Evolutionary conservation across 2,329 filamentous ascomycete genomes (phyloP), one percentile per base, ranked within the genome.

Genomic region (Dothidotthia symphoricarpi): DNA sequence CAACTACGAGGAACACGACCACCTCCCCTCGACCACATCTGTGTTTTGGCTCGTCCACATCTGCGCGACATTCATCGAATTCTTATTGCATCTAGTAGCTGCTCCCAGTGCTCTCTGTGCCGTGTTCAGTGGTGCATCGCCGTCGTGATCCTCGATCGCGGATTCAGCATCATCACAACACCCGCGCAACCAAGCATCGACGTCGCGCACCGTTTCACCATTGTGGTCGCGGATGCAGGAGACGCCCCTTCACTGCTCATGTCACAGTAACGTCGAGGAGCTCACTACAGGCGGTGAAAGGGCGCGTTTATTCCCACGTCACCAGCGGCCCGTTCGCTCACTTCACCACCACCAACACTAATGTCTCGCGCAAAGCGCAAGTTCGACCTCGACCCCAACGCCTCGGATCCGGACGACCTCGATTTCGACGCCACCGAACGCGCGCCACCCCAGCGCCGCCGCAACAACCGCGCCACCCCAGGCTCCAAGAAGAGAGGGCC

Each of bases 351-450:
- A 22, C 19, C 5, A 9, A 22, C 19, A 9, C 46, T 41, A 51
- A 68, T 68, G 66, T 62, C 61, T 53, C 61, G 62, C 43, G 52
- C 51, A 28, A 71, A 72, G 57, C 63, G 69, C 41, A 67, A 67
- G 54, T 55, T 64, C 35, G 58, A 64, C 38, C 57, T 67, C 49
- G 64, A 68, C 41, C 63, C 64, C 31, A 66, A 64, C 53, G 59
- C 58, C 44, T 68, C 64, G 24, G 64, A 68, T 27, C 63, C 64
- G 14, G 61, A 68, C 30, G 64, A 68, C 36, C 54, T 59, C 45
- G 64, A 67, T 39, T 68, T 57, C 53, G 62, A 64, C 61, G 60
- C 51, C 34, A 47, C 48, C 28, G 53, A 57, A 25, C 55, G 55
- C 26, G 49, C 55, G 26, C 47, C 59, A 31, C 63, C 60, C 9